A percentile compares a stretch with the other conserved stretches of the same genome.
phyloP scores from a whole-genome alignment of 2,329 filamentous ascomycete species.

The Anthostomella pinea region DNA sequence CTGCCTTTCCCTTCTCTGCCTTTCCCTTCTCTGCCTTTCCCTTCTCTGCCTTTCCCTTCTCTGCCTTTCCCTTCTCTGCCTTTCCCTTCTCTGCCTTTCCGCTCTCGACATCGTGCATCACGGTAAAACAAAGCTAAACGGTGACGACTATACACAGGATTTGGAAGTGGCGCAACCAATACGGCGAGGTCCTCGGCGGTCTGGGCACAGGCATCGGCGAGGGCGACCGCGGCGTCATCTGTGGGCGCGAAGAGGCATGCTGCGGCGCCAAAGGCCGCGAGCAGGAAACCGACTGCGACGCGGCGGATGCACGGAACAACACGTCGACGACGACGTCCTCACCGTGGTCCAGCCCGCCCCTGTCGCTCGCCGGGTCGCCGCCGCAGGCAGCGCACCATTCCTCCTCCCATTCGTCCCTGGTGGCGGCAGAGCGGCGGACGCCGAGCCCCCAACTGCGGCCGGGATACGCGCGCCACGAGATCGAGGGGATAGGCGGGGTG shows the following conservation, averaged over 20 bases:
- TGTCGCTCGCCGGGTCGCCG: conserved; percentile 21
- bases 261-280: conserved; percentile 75
- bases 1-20: not conserved
- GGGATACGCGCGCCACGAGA: conserved; percentile 82
- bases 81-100: not conserved
- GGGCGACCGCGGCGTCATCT: conserved; percentile 83
- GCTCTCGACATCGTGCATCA: not conserved
- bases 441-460: conserved; percentile 55
- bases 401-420: conserved; percentile 14
- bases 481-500: conserved; percentile 84
- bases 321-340: conserved; percentile 19
- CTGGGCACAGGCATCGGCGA: conserved; percentile 85
- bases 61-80: not conserved
- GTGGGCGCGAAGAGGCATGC: conserved; percentile 74
- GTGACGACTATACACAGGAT: conserved; percentile 46
- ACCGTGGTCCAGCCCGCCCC: conserved; percentile 16
- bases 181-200: conserved; percentile 75
- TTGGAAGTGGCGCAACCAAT: conserved; percentile 87
- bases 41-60: conserved; percentile 3
- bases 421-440: too few relatives aligned
- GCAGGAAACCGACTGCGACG: conserved; percentile 81
- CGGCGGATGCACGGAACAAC: conserved; percentile 63
- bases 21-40: not conserved
- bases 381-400: conserved; percentile 18
- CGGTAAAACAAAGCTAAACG: not conserved